A percentile compares a stretch with the other conserved stretches of the same genome.
Conservation (phyloP, 2,329 filamentous ascomycete genomes). For the Tolypocladium cylindrosporum region DNA sequence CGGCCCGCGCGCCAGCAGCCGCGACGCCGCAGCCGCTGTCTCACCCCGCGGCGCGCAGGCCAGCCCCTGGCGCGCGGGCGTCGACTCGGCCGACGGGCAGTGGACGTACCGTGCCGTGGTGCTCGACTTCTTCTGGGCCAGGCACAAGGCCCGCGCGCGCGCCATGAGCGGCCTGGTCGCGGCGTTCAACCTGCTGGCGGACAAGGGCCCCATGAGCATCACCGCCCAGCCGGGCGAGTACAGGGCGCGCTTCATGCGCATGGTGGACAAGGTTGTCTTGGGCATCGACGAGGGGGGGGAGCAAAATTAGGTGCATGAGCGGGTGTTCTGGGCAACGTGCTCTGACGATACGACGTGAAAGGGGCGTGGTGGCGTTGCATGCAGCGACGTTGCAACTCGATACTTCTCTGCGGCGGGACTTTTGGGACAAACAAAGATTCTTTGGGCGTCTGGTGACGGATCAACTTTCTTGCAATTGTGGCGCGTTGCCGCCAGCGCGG, state of each 20-base stretch:
- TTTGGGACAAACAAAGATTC: neutral
- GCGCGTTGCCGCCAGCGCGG: too few species aligned
- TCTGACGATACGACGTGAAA: too few species aligned
- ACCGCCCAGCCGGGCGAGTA: constrained; percentile 63
- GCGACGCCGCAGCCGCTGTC: neutral
- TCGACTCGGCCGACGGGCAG: constrained; percentile 50
- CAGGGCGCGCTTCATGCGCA: constrained; percentile 39
- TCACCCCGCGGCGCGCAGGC: constrained; percentile 9
- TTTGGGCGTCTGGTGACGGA: neutral
- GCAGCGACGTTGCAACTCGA: too few species aligned
- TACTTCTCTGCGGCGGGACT: neutral
- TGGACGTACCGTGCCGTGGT: constrained; percentile 59
- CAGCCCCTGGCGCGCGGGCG: constrained; percentile 47
- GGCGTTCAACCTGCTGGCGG: constrained; percentile 51
- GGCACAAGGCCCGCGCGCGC: constrained; percentile 57
- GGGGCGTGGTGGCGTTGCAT: too few species aligned
- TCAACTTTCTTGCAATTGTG: neutral
- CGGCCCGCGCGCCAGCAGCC: neutral
- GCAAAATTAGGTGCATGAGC: neutral
- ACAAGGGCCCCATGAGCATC: constrained; percentile 64
- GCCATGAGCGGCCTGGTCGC: constrained; percentile 57
- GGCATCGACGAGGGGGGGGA: constrained; percentile 4
- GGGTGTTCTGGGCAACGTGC: neutral
- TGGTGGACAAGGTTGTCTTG: constrained; percentile 32
- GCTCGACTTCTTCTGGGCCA: constrained; percentile 72